Conservation (phyloP, 2,329 filamentous ascomycete genomes). For the Colletotrichum cereale region DNA sequence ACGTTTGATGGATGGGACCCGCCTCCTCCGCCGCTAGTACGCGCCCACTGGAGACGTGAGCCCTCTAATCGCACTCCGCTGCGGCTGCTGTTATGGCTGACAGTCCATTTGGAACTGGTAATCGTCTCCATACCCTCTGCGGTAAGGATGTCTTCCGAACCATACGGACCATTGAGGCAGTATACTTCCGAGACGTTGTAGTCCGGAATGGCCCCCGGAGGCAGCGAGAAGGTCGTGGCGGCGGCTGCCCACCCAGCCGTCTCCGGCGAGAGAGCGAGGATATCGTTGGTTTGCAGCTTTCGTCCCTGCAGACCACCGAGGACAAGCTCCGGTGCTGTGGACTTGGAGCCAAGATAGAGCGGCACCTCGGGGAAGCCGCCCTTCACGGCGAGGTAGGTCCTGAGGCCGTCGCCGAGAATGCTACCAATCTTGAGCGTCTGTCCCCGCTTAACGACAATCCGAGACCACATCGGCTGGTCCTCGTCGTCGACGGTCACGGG, state of each 20-base stretch:
- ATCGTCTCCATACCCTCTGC: constrained; percentile 67
- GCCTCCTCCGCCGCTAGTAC: constrained; percentile 71
- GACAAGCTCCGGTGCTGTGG: constrained; percentile 67
- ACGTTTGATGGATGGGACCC: constrained; percentile 72
- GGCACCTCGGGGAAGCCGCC: constrained; percentile 58
- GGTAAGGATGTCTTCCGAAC: constrained; percentile 48
- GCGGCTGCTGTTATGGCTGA: constrained; percentile 71
- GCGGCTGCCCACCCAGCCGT: constrained; percentile 36
- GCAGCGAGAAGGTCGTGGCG: neutral
- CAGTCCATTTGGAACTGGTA: constrained; percentile 68
- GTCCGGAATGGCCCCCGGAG: constrained; percentile 31
- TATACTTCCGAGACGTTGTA: constrained; percentile 42
- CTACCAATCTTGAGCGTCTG: constrained; percentile 53
- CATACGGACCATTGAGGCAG: constrained; percentile 50
- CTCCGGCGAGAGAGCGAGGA: constrained; percentile 56
- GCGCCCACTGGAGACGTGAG: constrained; percentile 69
- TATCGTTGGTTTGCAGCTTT: constrained; percentile 64
- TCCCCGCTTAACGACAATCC: neutral
- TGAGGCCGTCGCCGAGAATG: constrained; percentile 63
- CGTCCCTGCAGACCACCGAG: constrained; percentile 72
- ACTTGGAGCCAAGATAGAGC: constrained; percentile 69
- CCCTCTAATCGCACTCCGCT: constrained; percentile 72
- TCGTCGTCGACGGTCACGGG: neutral
- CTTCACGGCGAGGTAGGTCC: constrained; percentile 69
- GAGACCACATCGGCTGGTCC: constrained; percentile 10